phyloP scores from a whole-genome alignment of 106 monocot genomes.

The Dioscorea dumetorum region DNA sequence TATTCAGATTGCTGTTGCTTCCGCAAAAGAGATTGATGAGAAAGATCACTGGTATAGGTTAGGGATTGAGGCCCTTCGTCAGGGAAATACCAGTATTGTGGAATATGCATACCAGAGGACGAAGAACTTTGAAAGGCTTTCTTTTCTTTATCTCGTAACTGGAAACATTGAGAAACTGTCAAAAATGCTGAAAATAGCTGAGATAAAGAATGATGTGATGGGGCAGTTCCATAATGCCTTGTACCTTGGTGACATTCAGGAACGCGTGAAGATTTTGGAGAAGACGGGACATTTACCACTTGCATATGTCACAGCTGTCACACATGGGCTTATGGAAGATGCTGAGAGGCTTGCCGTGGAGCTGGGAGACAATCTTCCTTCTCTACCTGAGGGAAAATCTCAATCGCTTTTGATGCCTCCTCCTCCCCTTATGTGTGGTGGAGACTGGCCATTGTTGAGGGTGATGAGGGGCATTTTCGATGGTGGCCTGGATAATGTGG shows the following conservation, averaged over 20 bases:
- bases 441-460: slow-evolving; percentile 79
- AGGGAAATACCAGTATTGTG: slow-evolving; percentile 88
- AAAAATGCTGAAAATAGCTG: slow-evolving; percentile 85
- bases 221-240: slow-evolving; percentile 97
- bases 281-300: slow-evolving; percentile 82
- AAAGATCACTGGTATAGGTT: slow-evolving; percentile 93
- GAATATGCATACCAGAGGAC: slow-evolving; percentile 93
- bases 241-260: slow-evolving; percentile 73
- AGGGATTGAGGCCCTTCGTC: slow-evolving; percentile 90
- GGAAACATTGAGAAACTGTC: slow-evolving; percentile 79
- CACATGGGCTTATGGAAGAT: slow-evolving; percentile 63
- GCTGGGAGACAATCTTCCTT: slow-evolving; percentile 61
- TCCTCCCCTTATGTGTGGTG: slow-evolving; percentile 51
- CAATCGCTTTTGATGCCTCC: slow-evolving; percentile 69
- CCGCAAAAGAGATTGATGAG: slow-evolving; percentile 93
- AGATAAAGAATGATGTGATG: slow-evolving; percentile 87
- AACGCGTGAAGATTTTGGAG: slow-evolving; percentile 77
- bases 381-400: slow-evolving; percentile 50
- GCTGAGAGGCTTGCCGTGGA: slow-evolving; percentile 75
- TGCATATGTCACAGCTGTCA: slow-evolving; percentile 66
- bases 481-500: slow-evolving; percentile 58
- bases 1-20: slow-evolving; percentile 91
- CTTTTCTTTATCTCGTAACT: slow-evolving; percentile 83
- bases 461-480: slow-evolving; percentile 88
- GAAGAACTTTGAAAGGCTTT: slow-evolving; percentile 88